A percentile compares a stretch with the other conserved stretches of the same genome.
Conservation (phyloP, 768 basidiomycete species). For the Mycena rosella region DNA sequence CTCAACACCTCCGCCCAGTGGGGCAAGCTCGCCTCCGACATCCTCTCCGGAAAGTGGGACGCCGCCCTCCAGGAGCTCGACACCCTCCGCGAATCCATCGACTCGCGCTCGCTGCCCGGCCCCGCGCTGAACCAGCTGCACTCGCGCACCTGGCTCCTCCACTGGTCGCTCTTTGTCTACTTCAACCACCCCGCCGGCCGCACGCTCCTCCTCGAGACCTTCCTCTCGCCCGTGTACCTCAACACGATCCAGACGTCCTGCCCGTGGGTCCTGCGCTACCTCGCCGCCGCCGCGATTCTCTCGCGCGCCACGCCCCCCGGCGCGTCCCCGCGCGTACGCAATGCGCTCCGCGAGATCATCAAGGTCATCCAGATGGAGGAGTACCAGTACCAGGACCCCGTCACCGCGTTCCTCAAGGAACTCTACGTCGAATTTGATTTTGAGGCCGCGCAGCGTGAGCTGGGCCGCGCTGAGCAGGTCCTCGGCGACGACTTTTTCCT, state of each 20-base stretch:
- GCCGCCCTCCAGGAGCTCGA: slow-evolving; percentile 96
- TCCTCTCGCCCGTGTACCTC: slow-evolving; percentile 96
- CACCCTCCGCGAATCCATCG: slow-evolving; percentile 92
- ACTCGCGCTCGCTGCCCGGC: slow-evolving; percentile 78
- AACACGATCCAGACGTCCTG: slow-evolving; percentile 98
- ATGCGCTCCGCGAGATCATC: slow-evolving; percentile 92
- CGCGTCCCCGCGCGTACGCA: slow-evolving; percentile 79
- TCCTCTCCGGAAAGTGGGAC: slow-evolving; percentile 95
- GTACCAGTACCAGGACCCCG: slow-evolving; percentile 95
- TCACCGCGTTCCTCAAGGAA: slow-evolving; percentile 94
- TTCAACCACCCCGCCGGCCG: slow-evolving; percentile 96
- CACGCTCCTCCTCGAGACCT: slow-evolving; percentile 93
- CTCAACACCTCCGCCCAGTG: slow-evolving; percentile 97
- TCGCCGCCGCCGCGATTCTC: slow-evolving; percentile 93
- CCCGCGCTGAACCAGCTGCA: slow-evolving; percentile 91
- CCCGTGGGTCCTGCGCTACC: slow-evolving; percentile 96
- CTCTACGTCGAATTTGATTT: slow-evolving; percentile 97
- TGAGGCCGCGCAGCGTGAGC: slow-evolving; percentile 89
- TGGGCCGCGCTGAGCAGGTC: slow-evolving; percentile 83
- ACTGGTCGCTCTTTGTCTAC: slow-evolving; percentile 99
- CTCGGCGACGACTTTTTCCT: slow-evolving; percentile 96
- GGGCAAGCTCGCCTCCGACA: slow-evolving; percentile 98
- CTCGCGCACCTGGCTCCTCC: slow-evolving; percentile 95
- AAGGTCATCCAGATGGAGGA: slow-evolving; percentile 95
- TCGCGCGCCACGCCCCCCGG: slow-evolving; percentile 64